Conservation (phyloP, 176 grass and related monocot species). For the Guadua angustifolia region DNA sequence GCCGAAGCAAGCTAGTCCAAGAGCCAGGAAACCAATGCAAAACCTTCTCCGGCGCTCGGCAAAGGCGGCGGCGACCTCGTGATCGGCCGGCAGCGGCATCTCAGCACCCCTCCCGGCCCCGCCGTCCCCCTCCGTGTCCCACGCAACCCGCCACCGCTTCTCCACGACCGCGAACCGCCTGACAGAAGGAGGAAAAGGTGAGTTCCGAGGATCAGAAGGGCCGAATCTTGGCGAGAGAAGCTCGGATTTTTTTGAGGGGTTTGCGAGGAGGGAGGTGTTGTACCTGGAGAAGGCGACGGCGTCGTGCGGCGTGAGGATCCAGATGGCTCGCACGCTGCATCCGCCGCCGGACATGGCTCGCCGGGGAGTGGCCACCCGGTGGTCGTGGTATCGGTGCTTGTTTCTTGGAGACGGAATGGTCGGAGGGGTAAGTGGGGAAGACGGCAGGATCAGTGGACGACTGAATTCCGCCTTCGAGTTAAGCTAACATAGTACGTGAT, state of each 20-base stretch:
- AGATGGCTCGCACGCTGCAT: slow-evolving; percentile 81
- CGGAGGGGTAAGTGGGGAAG: too few species aligned
- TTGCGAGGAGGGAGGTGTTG: background rate
- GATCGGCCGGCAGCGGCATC: slow-evolving; percentile 64
- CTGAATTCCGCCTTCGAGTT: too few species aligned
- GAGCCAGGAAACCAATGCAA: background rate
- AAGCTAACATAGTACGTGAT: too few species aligned
- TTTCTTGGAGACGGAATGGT: background rate
- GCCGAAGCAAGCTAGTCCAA: background rate
- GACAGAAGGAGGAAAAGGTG: background rate
- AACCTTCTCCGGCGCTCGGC: slow-evolving; percentile 73
- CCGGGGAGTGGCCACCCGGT: slow-evolving; percentile 31
- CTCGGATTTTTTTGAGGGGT: background rate
- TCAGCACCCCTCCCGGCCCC: slow-evolving; percentile 7
- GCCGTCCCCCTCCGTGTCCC: slow-evolving; percentile 48
- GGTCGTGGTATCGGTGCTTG: slow-evolving; percentile 4
- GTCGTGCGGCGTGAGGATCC: slow-evolving; percentile 74
- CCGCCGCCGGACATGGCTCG: slow-evolving; percentile 57
- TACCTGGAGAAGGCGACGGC: slow-evolving; percentile 83
- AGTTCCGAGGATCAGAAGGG: background rate
- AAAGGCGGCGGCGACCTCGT: slow-evolving; percentile 70
- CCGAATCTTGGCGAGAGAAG: slow-evolving; percentile 8
- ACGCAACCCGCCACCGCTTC: slow-evolving; percentile 73
- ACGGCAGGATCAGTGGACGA: too few species aligned
- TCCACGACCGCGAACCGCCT: slow-evolving; percentile 89